phyloP scores from a whole-genome alignment of 2,329 filamentous ascomycete genomes.

The Tolypocladium endophyticum region DNA sequence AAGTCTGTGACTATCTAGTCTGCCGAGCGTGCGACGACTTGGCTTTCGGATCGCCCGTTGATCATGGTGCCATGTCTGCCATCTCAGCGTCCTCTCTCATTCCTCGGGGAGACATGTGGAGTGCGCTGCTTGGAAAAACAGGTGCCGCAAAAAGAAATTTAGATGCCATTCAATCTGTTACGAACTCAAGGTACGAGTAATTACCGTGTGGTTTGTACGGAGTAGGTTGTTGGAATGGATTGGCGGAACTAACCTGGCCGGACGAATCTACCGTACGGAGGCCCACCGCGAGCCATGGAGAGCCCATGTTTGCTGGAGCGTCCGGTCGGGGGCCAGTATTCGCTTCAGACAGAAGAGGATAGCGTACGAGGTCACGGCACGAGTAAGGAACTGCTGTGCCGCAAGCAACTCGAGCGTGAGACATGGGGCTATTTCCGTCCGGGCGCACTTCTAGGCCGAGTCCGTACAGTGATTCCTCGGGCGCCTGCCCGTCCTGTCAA shows the following conservation, averaged over 20 bases:
- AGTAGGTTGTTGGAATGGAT: no score
- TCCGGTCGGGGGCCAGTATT: not conserved
- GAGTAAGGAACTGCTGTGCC: not conserved
- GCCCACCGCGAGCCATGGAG: no score
- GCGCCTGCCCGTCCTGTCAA: not conserved
- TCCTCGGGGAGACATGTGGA: not conserved
- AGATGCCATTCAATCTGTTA: not conserved
- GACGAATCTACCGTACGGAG: no score
- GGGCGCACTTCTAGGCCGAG: not conserved
- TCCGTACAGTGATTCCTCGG: not conserved
- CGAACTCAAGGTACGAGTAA: no score
- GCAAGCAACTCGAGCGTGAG: not conserved
- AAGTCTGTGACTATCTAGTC: not conserved
- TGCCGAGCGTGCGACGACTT: not conserved
- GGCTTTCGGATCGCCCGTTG: not conserved
- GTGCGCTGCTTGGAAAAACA: not conserved
- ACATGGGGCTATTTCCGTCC: not conserved
- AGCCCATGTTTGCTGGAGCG: no score
- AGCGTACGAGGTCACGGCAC: no score
- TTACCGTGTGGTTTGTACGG: not conserved
- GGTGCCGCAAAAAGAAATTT: not conserved
- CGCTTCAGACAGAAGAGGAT: not conserved
- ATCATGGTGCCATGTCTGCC: not conserved
- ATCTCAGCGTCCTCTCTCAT: not conserved
- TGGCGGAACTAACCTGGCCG: no score